Conservation (phyloP, 768 basidiomycete genomes). For the Termitomyces heimii region DNA sequence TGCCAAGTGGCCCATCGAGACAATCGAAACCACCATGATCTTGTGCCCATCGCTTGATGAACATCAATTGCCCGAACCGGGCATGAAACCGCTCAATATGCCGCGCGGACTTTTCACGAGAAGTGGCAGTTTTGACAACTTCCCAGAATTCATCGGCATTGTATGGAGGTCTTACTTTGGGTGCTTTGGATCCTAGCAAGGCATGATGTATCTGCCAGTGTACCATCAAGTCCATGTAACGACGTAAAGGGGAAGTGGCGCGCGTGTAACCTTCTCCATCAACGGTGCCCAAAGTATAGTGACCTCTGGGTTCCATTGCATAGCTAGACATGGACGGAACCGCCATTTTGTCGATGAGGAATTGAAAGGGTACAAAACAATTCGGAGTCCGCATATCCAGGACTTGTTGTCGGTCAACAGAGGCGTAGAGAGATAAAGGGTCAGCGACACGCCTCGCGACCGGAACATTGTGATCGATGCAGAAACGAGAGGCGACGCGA, state of each 20-base stretch:
- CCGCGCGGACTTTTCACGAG: conserved; percentile 27
- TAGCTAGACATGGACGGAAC: conserved; percentile 33
- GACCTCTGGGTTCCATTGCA: conserved; percentile 49
- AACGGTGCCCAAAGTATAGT: conserved; percentile 65
- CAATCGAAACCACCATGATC: background rate
- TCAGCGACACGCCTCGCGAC: conserved; percentile 52
- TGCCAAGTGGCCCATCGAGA: background rate
- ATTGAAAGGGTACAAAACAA: conserved; percentile 36
- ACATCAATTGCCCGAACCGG: conserved; percentile 28
- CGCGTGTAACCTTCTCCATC: conserved; percentile 77
- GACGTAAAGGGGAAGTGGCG: conserved; percentile 82
- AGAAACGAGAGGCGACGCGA: conserved; percentile 70
- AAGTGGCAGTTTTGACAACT: conserved; percentile 31
- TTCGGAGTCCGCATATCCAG: conserved; percentile 39
- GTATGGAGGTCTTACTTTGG: conserved; percentile 32
- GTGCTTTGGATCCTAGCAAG: conserved; percentile 38
- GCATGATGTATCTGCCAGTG: conserved; percentile 95
- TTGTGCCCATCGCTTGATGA: conserved; percentile 33
- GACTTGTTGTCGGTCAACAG: conserved; percentile 35
- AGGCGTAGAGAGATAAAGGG: conserved; percentile 22
- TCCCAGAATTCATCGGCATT: conserved; percentile 36
- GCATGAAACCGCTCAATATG: conserved; percentile 24
- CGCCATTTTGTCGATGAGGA: conserved; percentile 26
- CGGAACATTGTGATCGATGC: conserved; percentile 51
- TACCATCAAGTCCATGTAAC: conserved; percentile 72